A percentile compares a stretch with the other conserved stretches of the same genome.
These are phyloP conservation scores for Alternaria brassicicola DNA, from an alignment of 2,329 filamentous ascomycete genomes.

Conservation along the genomic window DNA sequence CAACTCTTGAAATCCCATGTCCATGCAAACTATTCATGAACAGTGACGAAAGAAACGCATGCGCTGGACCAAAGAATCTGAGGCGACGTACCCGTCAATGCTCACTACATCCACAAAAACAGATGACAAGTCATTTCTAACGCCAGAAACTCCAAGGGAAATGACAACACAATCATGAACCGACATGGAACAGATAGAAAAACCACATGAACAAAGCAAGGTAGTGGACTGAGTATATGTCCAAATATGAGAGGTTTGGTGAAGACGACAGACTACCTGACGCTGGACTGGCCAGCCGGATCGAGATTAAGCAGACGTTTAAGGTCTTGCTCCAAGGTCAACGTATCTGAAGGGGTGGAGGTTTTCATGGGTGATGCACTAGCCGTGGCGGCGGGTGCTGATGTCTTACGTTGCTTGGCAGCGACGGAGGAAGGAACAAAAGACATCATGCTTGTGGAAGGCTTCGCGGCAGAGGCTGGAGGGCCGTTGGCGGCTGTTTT, in stretches of 20 bases:
- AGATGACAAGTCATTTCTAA: conserved; percentile 23
- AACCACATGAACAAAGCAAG: conserved; percentile 33
- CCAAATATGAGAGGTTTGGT: conserved; percentile 29
- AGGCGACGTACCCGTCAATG: conserved; percentile 14
- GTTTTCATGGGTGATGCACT: conserved; percentile 22
- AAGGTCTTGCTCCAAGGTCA: conserved; percentile 44
- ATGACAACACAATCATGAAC: conserved; percentile 23
- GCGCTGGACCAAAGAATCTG: conserved; percentile 8
- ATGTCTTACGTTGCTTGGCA: conserved; percentile 38
- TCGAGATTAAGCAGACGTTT: conserved; percentile 47
- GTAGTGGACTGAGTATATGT: conserved; percentile 26
- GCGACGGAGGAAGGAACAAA: conserved; percentile 47
- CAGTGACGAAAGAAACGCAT: conserved; percentile 19
- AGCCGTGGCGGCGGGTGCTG: conserved; percentile 22
- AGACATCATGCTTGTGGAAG: conserved; percentile 38
- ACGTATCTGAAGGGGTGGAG: conserved; percentile 25
- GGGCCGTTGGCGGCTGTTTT: conserved; percentile 21
- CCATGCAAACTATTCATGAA: conserved; percentile 22
- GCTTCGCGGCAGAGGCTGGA: conserved; percentile 26
- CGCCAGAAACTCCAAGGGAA: conserved; percentile 28
- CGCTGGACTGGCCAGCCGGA: conserved; percentile 27
- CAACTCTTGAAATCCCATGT: conserved; percentile 15
- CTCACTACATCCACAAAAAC: conserved; percentile 18
- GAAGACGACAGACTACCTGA: conserved; percentile 27
- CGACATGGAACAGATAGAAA: conserved; percentile 24